Conservation (phyloP, 805 yeast species). For the Komagataella pastoris region DNA sequence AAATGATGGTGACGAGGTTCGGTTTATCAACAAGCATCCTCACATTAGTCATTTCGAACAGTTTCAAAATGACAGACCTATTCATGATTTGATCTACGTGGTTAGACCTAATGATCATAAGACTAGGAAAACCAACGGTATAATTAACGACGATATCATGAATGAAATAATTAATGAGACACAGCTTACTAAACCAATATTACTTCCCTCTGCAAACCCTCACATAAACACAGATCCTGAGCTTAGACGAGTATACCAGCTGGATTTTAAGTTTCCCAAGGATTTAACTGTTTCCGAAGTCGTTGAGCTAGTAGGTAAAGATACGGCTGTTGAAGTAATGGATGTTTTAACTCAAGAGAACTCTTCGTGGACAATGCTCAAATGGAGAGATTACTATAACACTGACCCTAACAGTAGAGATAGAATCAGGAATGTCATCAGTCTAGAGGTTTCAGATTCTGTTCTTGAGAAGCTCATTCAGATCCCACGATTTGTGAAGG, state of each 20-base stretch:
- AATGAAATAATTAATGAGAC: conserved; percentile 12
- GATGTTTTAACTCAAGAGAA: conserved; percentile 76
- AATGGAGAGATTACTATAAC: conserved; percentile 65
- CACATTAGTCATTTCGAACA: conserved; percentile 24
- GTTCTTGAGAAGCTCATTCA: conserved; percentile 30
- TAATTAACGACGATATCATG: conserved; percentile 13
- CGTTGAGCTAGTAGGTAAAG: conserved; percentile 47
- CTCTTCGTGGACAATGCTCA: conserved; percentile 50
- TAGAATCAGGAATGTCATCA: conserved; percentile 66
- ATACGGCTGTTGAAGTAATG: conserved; percentile 66
- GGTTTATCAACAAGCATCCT: conserved; percentile 41
- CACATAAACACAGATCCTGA: conserved; percentile 1
- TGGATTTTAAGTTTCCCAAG: conserved; percentile 27
- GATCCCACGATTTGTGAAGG: conserved; percentile 55
- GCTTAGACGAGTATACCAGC: conserved; percentile 1
- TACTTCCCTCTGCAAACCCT: conserved; percentile 12
- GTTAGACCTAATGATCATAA: conserved; percentile 11
- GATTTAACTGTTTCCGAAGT: conserved; percentile 42
- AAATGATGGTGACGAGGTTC: conserved; percentile 39
- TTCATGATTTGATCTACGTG: conserved; percentile 13
- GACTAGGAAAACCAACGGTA: conserved; percentile 2
- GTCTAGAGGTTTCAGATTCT: conserved; percentile 61
- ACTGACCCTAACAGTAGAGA: conserved; percentile 33
- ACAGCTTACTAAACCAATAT: conserved; percentile 16
- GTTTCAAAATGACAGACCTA: conserved; percentile 15